These are phyloP conservation scores for Plenodomus tracheiphilus DNA, from an alignment of 2,329 filamentous ascomycete genomes.

Conservation along the genomic window DNA sequence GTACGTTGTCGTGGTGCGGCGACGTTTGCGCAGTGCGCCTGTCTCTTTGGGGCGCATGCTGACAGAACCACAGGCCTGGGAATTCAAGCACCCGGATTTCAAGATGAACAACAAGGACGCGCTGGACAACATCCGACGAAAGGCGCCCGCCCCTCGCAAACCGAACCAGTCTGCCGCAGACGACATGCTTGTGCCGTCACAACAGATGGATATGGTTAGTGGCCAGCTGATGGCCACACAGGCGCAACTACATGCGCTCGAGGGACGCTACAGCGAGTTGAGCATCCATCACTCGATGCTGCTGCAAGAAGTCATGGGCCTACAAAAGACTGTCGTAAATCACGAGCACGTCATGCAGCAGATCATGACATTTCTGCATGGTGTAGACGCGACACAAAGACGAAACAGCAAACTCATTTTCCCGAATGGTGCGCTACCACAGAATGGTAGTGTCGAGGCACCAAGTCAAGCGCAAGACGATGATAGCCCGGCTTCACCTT, in stretches of 20 bases:
- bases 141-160: constrained; percentile 90
- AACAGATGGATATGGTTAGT: constrained; percentile 87
- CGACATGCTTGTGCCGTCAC: constrained; percentile 76
- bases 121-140: constrained; percentile 92
- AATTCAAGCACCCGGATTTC: constrained; percentile 98
- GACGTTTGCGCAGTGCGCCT: background rate
- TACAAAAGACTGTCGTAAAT: constrained; percentile 72
- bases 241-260: constrained; percentile 85
- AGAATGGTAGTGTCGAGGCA: constrained; percentile 47
- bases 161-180: constrained; percentile 54
- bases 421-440: constrained; percentile 42
- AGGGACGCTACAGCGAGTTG: constrained; percentile 82
- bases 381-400: constrained; percentile 65
- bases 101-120: constrained; percentile 94
- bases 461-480: constrained; percentile 56
- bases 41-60: constrained; percentile 6
- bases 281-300: constrained; percentile 67
- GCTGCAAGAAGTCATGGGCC: constrained; percentile 64
- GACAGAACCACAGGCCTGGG: constrained; percentile 68
- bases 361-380: constrained; percentile 69
- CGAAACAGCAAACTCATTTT: constrained; percentile 59
- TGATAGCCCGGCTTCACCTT: constrained; percentile 67
- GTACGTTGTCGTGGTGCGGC: constrained; percentile 51
- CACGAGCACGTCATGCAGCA: constrained; percentile 73
- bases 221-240: constrained; percentile 87